Evolutionary conservation across 2,329 filamentous ascomycete species (phyloP), one percentile per base, ranked within the genome.

Genomic region (Cladosporium sp.): DNA sequence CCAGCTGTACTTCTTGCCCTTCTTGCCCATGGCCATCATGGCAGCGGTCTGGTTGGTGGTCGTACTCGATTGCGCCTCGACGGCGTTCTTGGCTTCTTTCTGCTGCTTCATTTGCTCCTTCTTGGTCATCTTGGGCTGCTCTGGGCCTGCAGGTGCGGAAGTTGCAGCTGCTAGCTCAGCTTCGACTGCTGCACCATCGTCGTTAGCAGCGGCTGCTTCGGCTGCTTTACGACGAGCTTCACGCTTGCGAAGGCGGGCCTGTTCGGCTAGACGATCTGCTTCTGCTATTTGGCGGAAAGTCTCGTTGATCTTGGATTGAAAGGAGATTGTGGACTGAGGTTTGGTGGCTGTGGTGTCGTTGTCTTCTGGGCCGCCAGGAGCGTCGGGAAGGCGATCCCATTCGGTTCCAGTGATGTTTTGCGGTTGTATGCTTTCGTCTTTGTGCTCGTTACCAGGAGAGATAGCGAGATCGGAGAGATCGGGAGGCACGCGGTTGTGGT

Each of bases 11-110:
- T 86, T 86, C 70, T 89, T 88, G 65, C 77, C 74, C 51, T 77
- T 81, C 71, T 83, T 84, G 83, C 83, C 70, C 82, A 80, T 48
- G 57, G 88, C 87, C 42, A 91, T 81, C 77, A 91, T 83, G 61
- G 84, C 86, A 56, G 90, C 90, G 0, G 92, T 96, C 56, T 85
- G 81, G 70, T 97, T 96, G 24, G 93, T 91, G 61, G 87, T 89
- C 20, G 86, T 85, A 63, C 93, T 91, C 63, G 60, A 51, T 28
- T 64, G 58, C 12, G 60, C 60, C 44, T 65, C 66, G 7, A 56
- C 59, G 17, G 52, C 51, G 13, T 61, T 66, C 48, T 89, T 90
- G 3, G 80, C 78, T 59, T 90, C 86, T 36, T 90, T 87, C n/a
- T 85, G 83, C 64, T 88, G 81, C 62, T 86, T 88, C 72, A 87